Percentiles rank a stretch among this genome's conserved stretches.
Conservation (phyloP, 208 protist genomes). For the Leptomonas pyrrhocoris region DNA sequence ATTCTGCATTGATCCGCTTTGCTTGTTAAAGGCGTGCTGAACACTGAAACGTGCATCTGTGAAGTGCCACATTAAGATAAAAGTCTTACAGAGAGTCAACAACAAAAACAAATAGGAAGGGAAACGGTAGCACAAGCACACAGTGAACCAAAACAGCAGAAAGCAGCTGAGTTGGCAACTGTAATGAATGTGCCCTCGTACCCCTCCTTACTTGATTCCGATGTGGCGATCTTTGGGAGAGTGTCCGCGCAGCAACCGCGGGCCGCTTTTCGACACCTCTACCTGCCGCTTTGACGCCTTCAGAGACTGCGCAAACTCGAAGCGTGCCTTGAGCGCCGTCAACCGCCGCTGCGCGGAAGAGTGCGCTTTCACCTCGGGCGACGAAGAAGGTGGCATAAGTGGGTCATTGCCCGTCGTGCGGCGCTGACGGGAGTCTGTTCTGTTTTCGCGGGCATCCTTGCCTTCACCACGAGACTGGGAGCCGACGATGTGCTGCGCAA, state of each 20-base stretch:
- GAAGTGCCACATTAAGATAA: not conserved
- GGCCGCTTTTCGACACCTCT: constrained; percentile 29
- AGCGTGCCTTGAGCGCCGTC: constrained; percentile 75
- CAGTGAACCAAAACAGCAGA: not conserved
- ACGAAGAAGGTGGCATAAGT: not conserved
- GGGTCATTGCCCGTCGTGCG: not conserved
- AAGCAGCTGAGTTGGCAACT: not conserved
- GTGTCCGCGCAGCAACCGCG: constrained; percentile 67
- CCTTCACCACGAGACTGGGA: constrained; percentile 4
- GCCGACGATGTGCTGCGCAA: constrained; percentile 53
- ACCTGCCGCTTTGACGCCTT: constrained; percentile 32
- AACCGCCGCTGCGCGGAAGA: constrained; percentile 54
- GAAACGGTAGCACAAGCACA: not conserved
- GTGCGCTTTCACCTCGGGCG: not conserved
- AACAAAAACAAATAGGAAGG: not conserved
- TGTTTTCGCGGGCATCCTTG: not conserved
- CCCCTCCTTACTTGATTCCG: constrained; percentile 21
- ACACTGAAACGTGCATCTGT: not conserved
- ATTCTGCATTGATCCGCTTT: not conserved
- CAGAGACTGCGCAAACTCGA: constrained; percentile 59
- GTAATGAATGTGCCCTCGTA: not conserved
- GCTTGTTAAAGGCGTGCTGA: not conserved
- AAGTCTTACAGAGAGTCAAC: not conserved
- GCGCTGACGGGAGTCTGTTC: not conserved
- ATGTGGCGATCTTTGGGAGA: constrained; percentile 46